phyloP scores from a whole-genome alignment of 192 early-diverging fungal genomes.

The Polychytrium aggregatum region DNA sequence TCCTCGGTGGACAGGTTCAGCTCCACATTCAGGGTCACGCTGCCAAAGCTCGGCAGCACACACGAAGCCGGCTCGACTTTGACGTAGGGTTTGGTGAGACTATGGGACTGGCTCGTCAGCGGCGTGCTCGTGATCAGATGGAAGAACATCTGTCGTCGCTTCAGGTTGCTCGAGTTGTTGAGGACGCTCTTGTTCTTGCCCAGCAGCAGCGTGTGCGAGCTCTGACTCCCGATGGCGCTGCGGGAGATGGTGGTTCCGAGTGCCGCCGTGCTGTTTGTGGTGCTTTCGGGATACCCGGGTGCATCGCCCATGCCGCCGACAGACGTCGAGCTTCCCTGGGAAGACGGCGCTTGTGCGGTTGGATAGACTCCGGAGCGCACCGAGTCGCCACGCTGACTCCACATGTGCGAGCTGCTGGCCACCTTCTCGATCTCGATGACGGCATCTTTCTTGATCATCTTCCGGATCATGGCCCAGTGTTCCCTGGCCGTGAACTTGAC shows the following conservation, averaged over 20 bases:
- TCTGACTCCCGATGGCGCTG: background rate
- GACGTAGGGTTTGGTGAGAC: constrained; percentile 25
- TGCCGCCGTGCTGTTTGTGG: constrained; percentile 2
- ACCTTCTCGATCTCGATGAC: constrained; percentile 11
- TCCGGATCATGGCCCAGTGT: constrained; percentile 12
- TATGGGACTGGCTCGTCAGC: constrained; percentile 35
- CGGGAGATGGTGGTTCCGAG: background rate
- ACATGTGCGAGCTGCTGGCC: too few species aligned
- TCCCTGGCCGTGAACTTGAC: constrained; percentile 24
- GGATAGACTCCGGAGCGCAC: too few species aligned
- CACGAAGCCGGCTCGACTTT: constrained; percentile 33
- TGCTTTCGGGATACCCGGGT: too few species aligned
- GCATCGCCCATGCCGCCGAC: too few species aligned
- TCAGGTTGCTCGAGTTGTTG: constrained; percentile 32
- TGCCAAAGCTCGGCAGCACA: constrained; percentile 41
- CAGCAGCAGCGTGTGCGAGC: constrained; percentile 8
- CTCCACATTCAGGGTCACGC: constrained; percentile 35
- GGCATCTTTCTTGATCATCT: constrained; percentile 29
- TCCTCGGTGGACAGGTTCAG: constrained; percentile 45
- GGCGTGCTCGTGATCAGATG: constrained; percentile 34
- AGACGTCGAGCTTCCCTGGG: too few species aligned
- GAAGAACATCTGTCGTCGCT: constrained; percentile 50
- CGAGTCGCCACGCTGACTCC: too few species aligned
- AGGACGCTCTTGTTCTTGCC: constrained; percentile 16
- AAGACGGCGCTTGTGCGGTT: too few species aligned